Evolutionary conservation across 371 early-diverging fungal species (phyloP), one percentile per base, ranked within the genome.

Genomic region (Mucor sp.): DNA sequence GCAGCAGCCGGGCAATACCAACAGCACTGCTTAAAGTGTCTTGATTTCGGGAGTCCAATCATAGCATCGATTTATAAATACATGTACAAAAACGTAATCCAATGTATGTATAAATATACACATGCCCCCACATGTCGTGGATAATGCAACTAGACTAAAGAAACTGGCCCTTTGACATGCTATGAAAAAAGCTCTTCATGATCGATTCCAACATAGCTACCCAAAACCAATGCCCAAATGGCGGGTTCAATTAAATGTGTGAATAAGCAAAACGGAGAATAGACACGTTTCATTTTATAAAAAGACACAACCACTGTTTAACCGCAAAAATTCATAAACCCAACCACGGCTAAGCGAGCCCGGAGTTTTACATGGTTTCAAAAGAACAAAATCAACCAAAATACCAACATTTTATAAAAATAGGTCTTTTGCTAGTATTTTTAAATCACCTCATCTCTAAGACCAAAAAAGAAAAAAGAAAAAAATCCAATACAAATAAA

Each of bases 361-460:
- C 25, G 56, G 56, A 30, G 56, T 56, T 30, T 56, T n/a, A 30
- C 27, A 53, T 55, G 55, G 64, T 63, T 63, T 57, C 64, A 63
- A 23, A 58, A 60, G 19, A 59, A 23, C 25, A 60, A 60, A 47
- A 60, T 28, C 28, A 6, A n/a, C 50, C 21, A 23, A 25, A 23
- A 23, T 9, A 50, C 7, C 44, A 50, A 25, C 19, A 44, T 6
- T n/a, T 50, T 63, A 53, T 37, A 37, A 37, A 63, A 37, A 63
- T 50, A 50, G 48, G 48, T 47, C 1, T 7, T 23, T n/a, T 7
- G 33, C 33, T 33, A 3, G 56, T 53, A 21, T 33, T 32, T 35
- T 58, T 63, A 50, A 35, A 62, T 48, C 62, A 41, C 62, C 62
- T 37, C 63, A 63, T 55, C 48, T 21, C 48, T 35, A 48, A 62